Percentiles rank a stretch among this genome's conserved stretches.
phyloP scores from a whole-genome alignment of 2,329 filamentous ascomycete species.

The Fusarium sp. region DNA sequence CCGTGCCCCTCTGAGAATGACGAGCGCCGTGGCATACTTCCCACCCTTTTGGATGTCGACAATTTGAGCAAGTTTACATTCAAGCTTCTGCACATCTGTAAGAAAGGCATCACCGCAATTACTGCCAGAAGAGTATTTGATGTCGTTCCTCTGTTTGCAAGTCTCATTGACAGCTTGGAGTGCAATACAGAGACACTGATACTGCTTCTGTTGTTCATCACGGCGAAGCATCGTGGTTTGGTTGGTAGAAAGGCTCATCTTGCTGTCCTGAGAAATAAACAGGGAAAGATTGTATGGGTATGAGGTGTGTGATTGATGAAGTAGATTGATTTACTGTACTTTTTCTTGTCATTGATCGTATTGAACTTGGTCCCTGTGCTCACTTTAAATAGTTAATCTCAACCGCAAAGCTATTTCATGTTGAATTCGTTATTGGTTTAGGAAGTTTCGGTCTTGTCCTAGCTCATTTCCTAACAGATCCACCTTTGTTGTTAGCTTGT shows the following conservation, averaged over 20 bases:
- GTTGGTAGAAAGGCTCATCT: constrained; percentile 9
- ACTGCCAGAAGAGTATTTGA: constrained; percentile 4
- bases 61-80: constrained; percentile 7
- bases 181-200: constrained; percentile 14
- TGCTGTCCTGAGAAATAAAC: background rate
- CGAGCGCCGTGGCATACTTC: constrained; percentile 3
- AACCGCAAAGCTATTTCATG: background rate
- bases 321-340: no score
- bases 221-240: background rate
- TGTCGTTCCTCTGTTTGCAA: constrained; percentile 5
- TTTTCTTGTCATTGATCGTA: background rate
- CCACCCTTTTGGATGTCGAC: constrained; percentile 11
- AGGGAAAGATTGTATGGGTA: no score
- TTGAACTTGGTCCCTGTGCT: background rate
- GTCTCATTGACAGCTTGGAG: constrained; percentile 17
- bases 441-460: background rate
- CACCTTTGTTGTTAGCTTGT: background rate
- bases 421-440: background rate
- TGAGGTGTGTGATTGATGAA: no score
- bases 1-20: background rate
- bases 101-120: background rate
- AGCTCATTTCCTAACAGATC: background rate
- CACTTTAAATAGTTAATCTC: background rate
- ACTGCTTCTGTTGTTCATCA: background rate
- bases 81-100: background rate